phyloP scores from a whole-genome alignment of 2,329 filamentous ascomycete species.

The Apiospora phragmitis region DNA sequence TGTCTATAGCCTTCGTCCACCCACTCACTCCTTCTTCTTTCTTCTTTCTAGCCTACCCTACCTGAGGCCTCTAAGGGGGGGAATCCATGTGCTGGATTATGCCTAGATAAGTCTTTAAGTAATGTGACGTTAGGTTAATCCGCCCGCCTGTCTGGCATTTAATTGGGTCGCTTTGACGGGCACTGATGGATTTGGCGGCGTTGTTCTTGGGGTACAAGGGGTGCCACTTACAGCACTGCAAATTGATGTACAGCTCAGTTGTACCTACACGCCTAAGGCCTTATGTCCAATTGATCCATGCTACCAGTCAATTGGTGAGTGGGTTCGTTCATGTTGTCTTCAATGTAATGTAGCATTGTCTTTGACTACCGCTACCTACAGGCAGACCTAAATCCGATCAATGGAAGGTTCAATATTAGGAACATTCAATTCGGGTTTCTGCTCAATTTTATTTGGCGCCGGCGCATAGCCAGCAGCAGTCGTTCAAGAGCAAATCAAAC shows the following conservation, averaged over 20 bases:
- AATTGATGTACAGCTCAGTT: background rate
- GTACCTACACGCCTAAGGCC: background rate
- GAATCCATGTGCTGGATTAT: background rate
- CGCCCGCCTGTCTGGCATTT: background rate
- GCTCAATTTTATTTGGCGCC: background rate
- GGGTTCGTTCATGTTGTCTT: background rate
- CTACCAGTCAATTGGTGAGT: background rate
- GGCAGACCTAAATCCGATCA: background rate
- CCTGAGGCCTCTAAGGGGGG: background rate
- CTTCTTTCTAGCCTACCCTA: background rate
- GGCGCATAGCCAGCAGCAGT: background rate
- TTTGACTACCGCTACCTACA: background rate
- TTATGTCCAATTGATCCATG: background rate
- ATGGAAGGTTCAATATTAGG: too few species aligned
- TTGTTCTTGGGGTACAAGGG: background rate
- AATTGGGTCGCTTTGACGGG: background rate
- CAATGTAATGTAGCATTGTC: background rate
- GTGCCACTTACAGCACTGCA: background rate
- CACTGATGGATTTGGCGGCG: background rate
- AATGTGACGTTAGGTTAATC: slow-evolving; percentile 4
- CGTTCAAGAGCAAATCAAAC: background rate
- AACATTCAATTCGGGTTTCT: background rate
- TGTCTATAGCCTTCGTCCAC: background rate
- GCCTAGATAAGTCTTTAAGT: background rate
- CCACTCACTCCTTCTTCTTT: background rate